Percentiles rank a stretch among this genome's conserved stretches.
Conservation (phyloP, 2,329 filamentous ascomycete species). For the Berkeleyomyces basicola region DNA sequence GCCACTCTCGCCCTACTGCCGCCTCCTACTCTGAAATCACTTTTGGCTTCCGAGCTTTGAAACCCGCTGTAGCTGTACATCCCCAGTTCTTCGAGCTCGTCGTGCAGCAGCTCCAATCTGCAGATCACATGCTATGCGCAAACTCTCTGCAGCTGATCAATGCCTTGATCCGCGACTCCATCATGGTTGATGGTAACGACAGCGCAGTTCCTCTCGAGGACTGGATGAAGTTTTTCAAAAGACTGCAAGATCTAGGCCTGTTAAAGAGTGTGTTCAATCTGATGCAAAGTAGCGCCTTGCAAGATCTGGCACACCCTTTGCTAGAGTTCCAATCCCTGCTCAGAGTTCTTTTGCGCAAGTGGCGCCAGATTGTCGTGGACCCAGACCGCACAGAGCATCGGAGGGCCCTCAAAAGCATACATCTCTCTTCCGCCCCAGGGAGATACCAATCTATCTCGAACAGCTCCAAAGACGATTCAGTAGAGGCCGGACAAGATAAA, state of each 20-base stretch:
- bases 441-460: conserved; percentile 25
- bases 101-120: conserved; percentile 78
- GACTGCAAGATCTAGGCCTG: conserved; percentile 78
- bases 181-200: conserved; percentile 46
- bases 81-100: conserved; percentile 91
- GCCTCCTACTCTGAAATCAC: conserved; percentile 26
- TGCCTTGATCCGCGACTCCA: conserved; percentile 79
- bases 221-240: conserved; percentile 92
- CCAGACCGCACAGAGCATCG: conserved; percentile 78
- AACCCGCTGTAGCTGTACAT: conserved; percentile 78
- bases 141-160: conserved; percentile 94
- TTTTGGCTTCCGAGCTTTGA: conserved; percentile 81
- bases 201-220: conserved; percentile 39
- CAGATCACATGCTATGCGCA: conserved; percentile 87
- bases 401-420: conserved; percentile 68
- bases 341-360: conserved; percentile 73
- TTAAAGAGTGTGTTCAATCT: conserved; percentile 83
- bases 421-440: conserved; percentile 64
- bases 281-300: conserved; percentile 85
- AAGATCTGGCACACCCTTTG: conserved; percentile 77
- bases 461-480: conserved; percentile 23
- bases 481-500: conserved; percentile 19
- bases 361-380: conserved; percentile 73
- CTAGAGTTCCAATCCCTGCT: conserved; percentile 87
- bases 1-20: conserved; percentile 57